Evolutionary conservation across 306 rosid species (phyloP).

Genomic region (Ziziphus jujuba): DNA sequence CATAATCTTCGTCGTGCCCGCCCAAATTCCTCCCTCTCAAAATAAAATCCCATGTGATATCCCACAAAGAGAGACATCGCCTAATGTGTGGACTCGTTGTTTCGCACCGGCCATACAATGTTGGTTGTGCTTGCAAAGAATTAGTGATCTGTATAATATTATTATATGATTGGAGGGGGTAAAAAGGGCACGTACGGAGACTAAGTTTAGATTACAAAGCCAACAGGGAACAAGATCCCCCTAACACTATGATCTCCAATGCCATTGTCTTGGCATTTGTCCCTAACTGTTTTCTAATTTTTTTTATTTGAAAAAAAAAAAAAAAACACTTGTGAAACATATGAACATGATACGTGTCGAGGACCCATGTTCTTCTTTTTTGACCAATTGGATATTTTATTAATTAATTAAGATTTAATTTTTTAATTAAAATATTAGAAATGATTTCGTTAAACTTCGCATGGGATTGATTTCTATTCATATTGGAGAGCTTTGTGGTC

Average conservation of each 20-base stretch:
- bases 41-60: slow-evolving; percentile 52
- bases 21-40: too few species aligned
- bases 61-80: slow-evolving; percentile 48
- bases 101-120: slow-evolving; percentile 63
- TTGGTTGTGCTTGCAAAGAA: slow-evolving; percentile 50
- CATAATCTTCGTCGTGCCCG: not conserved
- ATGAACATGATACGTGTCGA: slow-evolving; percentile 51
- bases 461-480: slow-evolving; percentile 32
- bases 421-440: too few species aligned
- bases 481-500: slow-evolving; percentile 50
- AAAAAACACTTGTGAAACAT: slow-evolving; percentile 30
- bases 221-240: slow-evolving; percentile 69
- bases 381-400: slow-evolving; percentile 27
- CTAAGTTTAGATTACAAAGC: slow-evolving; percentile 22
- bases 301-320: too few species aligned
- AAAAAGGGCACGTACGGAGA: slow-evolving; percentile 43
- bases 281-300: slow-evolving; percentile 67
- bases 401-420: too few species aligned
- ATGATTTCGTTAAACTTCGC: too few species aligned
- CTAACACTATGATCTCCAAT: slow-evolving; percentile 43
- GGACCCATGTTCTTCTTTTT: slow-evolving; percentile 57
- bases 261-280: slow-evolving; percentile 56
- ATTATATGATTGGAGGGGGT: slow-evolving; percentile 16
- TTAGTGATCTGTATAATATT: slow-evolving; percentile 12
- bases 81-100: slow-evolving; percentile 42